Base-by-base conservation (phyloP, 176 grass and related monocot species). In the Musa itinerans region DNA sequence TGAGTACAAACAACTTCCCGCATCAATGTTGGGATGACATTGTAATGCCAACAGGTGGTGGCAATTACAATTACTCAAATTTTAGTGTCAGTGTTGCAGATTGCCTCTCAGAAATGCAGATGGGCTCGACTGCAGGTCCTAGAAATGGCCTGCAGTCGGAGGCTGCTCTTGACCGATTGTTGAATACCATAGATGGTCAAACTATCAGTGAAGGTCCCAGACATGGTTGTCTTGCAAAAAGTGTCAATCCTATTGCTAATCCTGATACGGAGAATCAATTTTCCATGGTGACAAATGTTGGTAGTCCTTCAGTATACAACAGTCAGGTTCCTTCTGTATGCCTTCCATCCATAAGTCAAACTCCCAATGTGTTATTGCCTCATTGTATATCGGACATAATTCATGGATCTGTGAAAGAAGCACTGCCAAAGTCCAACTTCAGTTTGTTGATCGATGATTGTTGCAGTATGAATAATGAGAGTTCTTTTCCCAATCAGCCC, bases 381-480 rank as follows among this genome's bases (percentile, higher is more conserved):
- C 50, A 55, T 73, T 55, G 71, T 24, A 6, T 53, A 14, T 26
- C 51, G 1, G 81, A 92, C 78, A 21, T 74, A 25, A 76, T 77
- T 50, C 62, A 25, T 82, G 83, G 56, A 76, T 20, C 65, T 73
- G 78, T 81, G 75, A 92, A 76, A 53, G 63, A 78, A 68, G 10
- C 64, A 58, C 51, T 79, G 54, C 51, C 83, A 23, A 19, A 76
- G 52, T 80, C 89, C 48, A 67, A 81, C 15, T 61, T 53, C 23
- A 86, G 54, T 76, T 82, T 87, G 74, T 89, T 76, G 77, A 70
- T 97, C 83, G 90, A 97, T 57, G 90, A 90, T 72, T 75, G 84
- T 79, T 87, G 84, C 81, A 98, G 94, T 75, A 83, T 98, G 78
- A 93, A 93, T 78, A 93, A 80, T 55, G 88, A 69, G 65, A 77